phyloP scores from a whole-genome alignment of 1,284 basidiomycete genomes.

The Rhizopogon parksii region DNA sequence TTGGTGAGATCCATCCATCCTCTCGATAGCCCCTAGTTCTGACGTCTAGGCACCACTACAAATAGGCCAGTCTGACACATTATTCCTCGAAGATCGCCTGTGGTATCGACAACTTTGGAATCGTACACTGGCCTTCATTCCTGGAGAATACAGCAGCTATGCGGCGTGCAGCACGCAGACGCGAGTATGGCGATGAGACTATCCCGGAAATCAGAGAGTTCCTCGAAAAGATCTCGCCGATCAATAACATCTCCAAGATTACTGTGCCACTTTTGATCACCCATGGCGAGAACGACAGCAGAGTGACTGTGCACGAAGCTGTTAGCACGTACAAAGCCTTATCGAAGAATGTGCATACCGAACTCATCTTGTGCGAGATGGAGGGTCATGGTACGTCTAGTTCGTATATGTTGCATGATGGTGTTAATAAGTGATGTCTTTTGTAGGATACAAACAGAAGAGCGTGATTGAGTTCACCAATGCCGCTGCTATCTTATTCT shows the following conservation, averaged over 20 bases:
- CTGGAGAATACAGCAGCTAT: slow-evolving; percentile 31
- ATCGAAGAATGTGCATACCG: slow-evolving; percentile 15
- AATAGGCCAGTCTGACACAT: slow-evolving; percentile 30
- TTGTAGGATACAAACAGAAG: slow-evolving; percentile 34
- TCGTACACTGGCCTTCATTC: slow-evolving; percentile 30
- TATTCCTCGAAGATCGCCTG: slow-evolving; percentile 32
- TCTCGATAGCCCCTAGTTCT: slow-evolving; percentile 7
- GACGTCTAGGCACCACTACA: background rate
- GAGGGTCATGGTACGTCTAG: slow-evolving; percentile 32
- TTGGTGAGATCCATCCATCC: slow-evolving; percentile 20
- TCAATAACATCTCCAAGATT: slow-evolving; percentile 31
- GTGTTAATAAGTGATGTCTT: slow-evolving; percentile 1
- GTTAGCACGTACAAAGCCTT: slow-evolving; percentile 23
- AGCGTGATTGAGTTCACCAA: slow-evolving; percentile 35
- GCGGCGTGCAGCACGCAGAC: slow-evolving; percentile 27
- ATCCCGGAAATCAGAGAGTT: slow-evolving; percentile 28
- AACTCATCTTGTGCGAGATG: slow-evolving; percentile 31
- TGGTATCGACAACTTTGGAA: slow-evolving; percentile 33
- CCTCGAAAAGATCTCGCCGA: slow-evolving; percentile 30
- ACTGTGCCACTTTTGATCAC: slow-evolving; percentile 30
- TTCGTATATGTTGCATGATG: background rate
- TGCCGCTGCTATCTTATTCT: slow-evolving; percentile 29
- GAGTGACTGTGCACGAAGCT: slow-evolving; percentile 31
- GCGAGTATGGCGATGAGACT: slow-evolving; percentile 33
- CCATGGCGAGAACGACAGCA: slow-evolving; percentile 32